Evolutionary conservation across 106 monocot genomes (phyloP).

Genomic region (Iris macrosiphon): DNA sequence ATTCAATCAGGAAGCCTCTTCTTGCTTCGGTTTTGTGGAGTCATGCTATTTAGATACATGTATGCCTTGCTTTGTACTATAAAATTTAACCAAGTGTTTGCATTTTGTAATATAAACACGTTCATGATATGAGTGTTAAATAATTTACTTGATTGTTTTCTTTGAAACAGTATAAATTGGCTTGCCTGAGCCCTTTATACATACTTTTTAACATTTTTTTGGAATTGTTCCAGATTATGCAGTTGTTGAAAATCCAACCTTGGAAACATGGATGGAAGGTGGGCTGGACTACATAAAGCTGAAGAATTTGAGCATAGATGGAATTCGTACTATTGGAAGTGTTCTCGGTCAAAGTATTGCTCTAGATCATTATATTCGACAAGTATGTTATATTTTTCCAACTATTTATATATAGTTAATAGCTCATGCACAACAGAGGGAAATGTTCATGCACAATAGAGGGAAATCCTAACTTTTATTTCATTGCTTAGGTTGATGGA

Average conservation of each 20-base stretch:
- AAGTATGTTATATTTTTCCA: constrained; percentile 28
- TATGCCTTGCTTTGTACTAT: no score
- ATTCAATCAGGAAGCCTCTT: no score
- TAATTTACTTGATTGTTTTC: not conserved
- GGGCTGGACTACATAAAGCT: constrained; percentile 75
- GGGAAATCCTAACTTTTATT: not conserved
- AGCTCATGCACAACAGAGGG: no score
- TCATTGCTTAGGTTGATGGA: constrained; percentile 62
- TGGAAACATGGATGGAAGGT: constrained; percentile 89
- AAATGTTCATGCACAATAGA: not conserved
- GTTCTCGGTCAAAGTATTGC: constrained; percentile 88
- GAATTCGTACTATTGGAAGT: constrained; percentile 82
- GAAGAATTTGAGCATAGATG: constrained; percentile 68
- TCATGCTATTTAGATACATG: no score
- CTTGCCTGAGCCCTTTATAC: not conserved
- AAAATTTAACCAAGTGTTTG: no score
- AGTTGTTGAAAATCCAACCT: constrained; percentile 64
- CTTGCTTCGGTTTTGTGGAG: no score
- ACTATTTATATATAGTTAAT: not conserved
- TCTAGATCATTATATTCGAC: constrained; percentile 69
- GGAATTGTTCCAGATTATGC: constrained; percentile 89
- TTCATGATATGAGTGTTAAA: no score
- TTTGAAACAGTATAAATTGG: not conserved
- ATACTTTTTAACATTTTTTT: constrained; percentile 4
- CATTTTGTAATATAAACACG: no score